These are phyloP conservation scores for Chlorella vulgaris DNA, from an alignment of 139 green algal genomes.

Conservation along the genomic window DNA sequence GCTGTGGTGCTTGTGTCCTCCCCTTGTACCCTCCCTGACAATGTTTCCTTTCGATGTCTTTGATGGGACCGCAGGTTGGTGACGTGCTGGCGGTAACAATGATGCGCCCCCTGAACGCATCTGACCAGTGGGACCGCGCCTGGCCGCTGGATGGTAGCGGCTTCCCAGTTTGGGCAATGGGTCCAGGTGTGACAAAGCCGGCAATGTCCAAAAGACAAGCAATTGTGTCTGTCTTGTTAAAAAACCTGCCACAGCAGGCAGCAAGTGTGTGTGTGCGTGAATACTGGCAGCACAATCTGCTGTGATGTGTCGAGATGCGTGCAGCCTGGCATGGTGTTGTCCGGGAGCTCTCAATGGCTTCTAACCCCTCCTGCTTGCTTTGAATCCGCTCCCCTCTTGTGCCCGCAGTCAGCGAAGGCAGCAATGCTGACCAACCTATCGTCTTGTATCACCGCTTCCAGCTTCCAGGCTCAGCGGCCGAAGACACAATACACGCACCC, in stretches of 20 bases:
- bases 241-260: too few species aligned
- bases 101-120: conserved; percentile 1
- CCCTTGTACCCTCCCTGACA: not conserved
- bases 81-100: conserved; percentile 14
- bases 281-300: too few species aligned
- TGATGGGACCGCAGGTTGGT: not conserved
- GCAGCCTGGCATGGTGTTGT: too few species aligned
- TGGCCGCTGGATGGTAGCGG: conserved; percentile 28
- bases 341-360: too few species aligned
- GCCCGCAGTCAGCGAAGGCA: conserved; percentile 28
- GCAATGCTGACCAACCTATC: not conserved
- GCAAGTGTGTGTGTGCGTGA: too few species aligned
- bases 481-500: not conserved
- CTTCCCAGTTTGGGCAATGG: conserved; percentile 33
- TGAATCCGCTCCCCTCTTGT: too few species aligned
- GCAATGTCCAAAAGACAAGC: too few species aligned
- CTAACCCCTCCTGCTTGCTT: too few species aligned
- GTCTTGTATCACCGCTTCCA: conserved; percentile 35
- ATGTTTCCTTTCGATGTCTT: not conserved
- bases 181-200: too few species aligned
- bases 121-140: not conserved
- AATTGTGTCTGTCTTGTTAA: too few species aligned
- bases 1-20: too few species aligned
- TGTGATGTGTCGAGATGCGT: too few species aligned
- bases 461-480: not conserved